Evolutionary conservation across 2,329 filamentous ascomycete species (phyloP).

Genomic region (Sporothrix mexicana): DNA sequence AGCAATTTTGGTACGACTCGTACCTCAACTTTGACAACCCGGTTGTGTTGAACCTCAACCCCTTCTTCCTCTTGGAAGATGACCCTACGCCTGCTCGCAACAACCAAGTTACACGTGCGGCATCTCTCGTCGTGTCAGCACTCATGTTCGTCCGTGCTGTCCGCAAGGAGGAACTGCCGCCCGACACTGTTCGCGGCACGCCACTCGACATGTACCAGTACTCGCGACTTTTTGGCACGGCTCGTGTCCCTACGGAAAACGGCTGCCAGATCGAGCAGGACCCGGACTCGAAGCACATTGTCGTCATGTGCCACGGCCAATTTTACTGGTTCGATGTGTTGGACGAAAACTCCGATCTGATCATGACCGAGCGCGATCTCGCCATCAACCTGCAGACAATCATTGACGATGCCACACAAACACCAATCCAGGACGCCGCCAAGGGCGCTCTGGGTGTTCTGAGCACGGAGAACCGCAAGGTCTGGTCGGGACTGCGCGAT

Average conservation of each 20-base stretch:
- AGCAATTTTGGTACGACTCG: constrained; percentile 99
- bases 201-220: constrained; percentile 99
- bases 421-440: constrained; percentile 91
- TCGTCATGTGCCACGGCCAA: constrained; percentile 92
- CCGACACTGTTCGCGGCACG: constrained; percentile 81
- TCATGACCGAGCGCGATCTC: constrained; percentile 96
- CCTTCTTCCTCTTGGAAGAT: constrained; percentile 96
- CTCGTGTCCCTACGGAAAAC: constrained; percentile 89
- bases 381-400: constrained; percentile 91
- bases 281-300: constrained; percentile 87
- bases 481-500: constrained; percentile 91
- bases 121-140: constrained; percentile 87
- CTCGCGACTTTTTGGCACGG: constrained; percentile 91
- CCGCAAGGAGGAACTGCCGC: constrained; percentile 87
- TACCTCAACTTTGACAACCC: constrained; percentile 98
- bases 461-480: constrained; percentile 94
- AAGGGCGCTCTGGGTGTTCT: constrained; percentile 92
- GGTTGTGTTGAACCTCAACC: constrained; percentile 95
- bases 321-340: constrained; percentile 99
- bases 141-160: constrained; percentile 93
- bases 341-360: constrained; percentile 90
- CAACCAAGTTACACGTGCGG: constrained; percentile 93
- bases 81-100: constrained; percentile 95
- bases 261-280: constrained; percentile 97
- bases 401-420: constrained; percentile 86